A percentile compares a stretch with the other conserved stretches of the same genome.
phyloP scores from a whole-genome alignment of 306 rosid genomes.

The Fagus crenata region DNA sequence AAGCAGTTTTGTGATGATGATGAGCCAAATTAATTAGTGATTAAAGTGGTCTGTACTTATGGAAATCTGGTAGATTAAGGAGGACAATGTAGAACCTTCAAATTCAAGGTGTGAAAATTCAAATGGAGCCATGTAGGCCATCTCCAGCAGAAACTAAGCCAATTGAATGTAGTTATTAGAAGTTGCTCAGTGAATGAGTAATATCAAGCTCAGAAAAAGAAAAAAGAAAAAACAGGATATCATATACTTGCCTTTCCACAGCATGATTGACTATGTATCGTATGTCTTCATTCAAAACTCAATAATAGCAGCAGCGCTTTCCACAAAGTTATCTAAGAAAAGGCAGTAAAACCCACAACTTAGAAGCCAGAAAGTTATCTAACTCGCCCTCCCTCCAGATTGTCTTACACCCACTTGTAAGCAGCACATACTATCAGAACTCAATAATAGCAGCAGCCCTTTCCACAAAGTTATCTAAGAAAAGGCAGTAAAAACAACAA shows the following conservation, averaged over 20 bases:
- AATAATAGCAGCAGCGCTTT: constrained; percentile 23
- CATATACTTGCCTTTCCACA: constrained; percentile 2
- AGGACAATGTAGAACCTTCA: background rate
- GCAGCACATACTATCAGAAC: constrained; percentile 3
- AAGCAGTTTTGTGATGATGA: background rate
- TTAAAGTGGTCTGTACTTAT: background rate
- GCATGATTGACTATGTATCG: constrained; percentile 14
- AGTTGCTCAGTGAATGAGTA: constrained; percentile 40
- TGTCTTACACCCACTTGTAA: background rate
- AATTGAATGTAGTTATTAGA: constrained; percentile 1
- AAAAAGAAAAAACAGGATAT: background rate
- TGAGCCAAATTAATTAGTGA: background rate
- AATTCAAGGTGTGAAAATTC: background rate
- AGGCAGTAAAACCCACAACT: background rate
- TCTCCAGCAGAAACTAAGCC: background rate
- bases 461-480: background rate
- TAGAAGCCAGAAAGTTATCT: background rate
- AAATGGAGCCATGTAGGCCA: background rate
- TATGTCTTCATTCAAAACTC: constrained; percentile 25
- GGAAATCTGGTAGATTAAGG: no score
- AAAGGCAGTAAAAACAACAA: background rate
- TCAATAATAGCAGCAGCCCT: constrained; percentile 30
- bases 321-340: background rate
- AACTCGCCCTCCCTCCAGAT: background rate
- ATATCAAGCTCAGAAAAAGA: background rate